Percentiles rank a stretch among this genome's conserved stretches.
These are phyloP conservation scores for Penicillium longicatenatum DNA, from an alignment of 495 filamentous ascomycete species.

Conservation along the genomic window DNA sequence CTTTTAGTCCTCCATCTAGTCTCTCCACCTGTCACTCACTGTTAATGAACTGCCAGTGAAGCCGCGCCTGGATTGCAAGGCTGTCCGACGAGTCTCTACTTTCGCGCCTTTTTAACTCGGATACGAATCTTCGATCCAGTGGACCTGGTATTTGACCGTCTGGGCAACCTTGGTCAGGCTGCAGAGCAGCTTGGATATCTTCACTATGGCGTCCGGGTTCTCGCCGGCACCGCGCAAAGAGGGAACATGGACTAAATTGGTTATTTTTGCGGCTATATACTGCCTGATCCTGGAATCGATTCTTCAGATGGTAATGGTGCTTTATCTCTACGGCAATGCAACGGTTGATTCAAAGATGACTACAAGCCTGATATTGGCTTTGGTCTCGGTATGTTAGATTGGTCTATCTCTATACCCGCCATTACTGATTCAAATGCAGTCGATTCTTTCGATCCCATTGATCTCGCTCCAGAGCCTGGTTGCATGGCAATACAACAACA, in stretches of 20 bases:
- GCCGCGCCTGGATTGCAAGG: conserved; percentile 14
- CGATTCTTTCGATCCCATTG: conserved; percentile 42
- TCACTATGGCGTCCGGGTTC: conserved; percentile 30
- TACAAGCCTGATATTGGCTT: conserved; percentile 39
- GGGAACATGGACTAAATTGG: conserved; percentile 43
- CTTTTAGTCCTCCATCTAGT: conserved; percentile 19
- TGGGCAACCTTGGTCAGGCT: background rate
- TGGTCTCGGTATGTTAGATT: conserved; percentile 38
- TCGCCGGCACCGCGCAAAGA: conserved; percentile 29
- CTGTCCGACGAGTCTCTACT: conserved; percentile 8
- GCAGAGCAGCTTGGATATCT: conserved; percentile 12
- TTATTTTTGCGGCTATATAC: conserved; percentile 46
- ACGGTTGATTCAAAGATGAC: conserved; percentile 47
- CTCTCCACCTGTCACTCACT: conserved; percentile 5
- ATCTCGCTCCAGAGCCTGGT: conserved; percentile 46
- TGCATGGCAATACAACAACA: conserved; percentile 48
- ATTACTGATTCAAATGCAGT: conserved; percentile 27
- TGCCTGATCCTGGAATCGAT: conserved; percentile 42
- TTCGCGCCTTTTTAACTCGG: background rate
- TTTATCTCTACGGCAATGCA: conserved; percentile 42
- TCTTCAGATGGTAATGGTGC: conserved; percentile 39
- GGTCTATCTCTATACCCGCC: background rate
- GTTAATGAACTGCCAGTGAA: conserved; percentile 13
- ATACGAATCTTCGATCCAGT: background rate
- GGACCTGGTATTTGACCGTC: background rate